These are phyloP conservation scores for Neopestalotiopsis rosae DNA, from an alignment of 2,329 filamentous ascomycete genomes.

Conservation along the genomic window DNA sequence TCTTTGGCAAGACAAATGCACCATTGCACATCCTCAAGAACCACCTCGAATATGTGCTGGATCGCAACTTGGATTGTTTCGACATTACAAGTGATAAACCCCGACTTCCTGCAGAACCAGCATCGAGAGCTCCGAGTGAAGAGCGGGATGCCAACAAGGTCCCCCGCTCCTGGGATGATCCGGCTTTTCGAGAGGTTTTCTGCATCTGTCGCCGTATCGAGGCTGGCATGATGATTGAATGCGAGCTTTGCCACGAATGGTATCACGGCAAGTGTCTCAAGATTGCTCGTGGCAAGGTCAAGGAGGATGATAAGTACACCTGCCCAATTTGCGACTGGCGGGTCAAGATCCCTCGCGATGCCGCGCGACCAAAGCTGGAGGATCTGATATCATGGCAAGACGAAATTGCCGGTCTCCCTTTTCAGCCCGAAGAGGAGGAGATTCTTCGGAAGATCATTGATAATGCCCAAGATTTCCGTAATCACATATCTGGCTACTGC, in stretches of 20 bases:
- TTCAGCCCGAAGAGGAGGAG: slow-evolving; percentile 95
- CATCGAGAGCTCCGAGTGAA: slow-evolving; percentile 78
- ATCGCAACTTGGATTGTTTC: slow-evolving; percentile 90
- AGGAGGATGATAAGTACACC: slow-evolving; percentile 97
- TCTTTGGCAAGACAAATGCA: slow-evolving; percentile 98
- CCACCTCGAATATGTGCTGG: slow-evolving; percentile 91
- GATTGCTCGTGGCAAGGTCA: slow-evolving; percentile 95
- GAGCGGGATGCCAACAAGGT: slow-evolving; percentile 51
- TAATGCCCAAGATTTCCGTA: slow-evolving; percentile 82
- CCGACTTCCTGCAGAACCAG: slow-evolving; percentile 87
- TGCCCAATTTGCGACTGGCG: slow-evolving; percentile 98
- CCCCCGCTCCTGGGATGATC: slow-evolving; percentile 63
- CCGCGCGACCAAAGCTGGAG: slow-evolving; percentile 91
- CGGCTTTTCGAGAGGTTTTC: slow-evolving; percentile 79
- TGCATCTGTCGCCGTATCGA: slow-evolving; percentile 94
- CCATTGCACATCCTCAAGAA: slow-evolving; percentile 93
- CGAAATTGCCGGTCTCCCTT: slow-evolving; percentile 80
- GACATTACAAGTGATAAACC: slow-evolving; percentile 85
- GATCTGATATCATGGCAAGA: slow-evolving; percentile 84
- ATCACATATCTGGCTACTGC: slow-evolving; percentile 80
- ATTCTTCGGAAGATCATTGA: slow-evolving; percentile 85
- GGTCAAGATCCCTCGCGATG: slow-evolving; percentile 95
- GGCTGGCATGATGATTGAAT: slow-evolving; percentile 99
- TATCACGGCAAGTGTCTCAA: slow-evolving; percentile 99
- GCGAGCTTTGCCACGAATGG: slow-evolving; percentile 98